A percentile compares a stretch with the other conserved stretches of the same genome.
Conservation (phyloP, 176 grass and related monocot genomes). For the Rhynchospora breviuscula region DNA sequence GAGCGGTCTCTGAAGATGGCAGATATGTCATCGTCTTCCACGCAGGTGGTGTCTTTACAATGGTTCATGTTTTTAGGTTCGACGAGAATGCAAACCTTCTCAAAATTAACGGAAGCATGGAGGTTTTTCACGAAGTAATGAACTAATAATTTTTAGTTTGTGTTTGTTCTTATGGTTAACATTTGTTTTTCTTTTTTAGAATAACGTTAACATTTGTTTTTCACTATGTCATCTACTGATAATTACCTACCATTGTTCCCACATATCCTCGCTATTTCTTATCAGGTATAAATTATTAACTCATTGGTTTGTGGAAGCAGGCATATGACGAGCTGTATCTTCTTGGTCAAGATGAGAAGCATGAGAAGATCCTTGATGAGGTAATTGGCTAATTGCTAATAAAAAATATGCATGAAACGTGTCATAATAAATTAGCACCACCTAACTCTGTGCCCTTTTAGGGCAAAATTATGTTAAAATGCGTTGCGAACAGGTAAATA, state of each 20-base stretch:
- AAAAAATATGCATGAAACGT: no score
- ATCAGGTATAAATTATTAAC: no score
- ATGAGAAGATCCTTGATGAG: constrained; percentile 37
- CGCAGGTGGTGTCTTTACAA: neutral
- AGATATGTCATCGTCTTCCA: neutral
- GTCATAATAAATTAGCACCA: neutral
- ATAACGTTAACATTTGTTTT: no score
- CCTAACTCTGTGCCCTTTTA: neutral
- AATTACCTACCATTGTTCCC: no score
- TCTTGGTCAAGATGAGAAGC: constrained; percentile 31
- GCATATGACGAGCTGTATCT: constrained; percentile 39
- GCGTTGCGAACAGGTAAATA: neutral
- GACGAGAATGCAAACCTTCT: neutral
- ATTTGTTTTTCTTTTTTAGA: no score
- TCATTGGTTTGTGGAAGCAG: constrained; percentile 4
- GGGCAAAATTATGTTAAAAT: neutral
- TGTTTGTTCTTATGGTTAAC: neutral
- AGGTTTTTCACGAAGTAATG: neutral
- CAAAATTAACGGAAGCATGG: neutral
- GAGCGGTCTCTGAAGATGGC: neutral
- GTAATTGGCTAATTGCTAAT: no score
- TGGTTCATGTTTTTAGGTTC: neutral
- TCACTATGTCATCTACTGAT: no score
- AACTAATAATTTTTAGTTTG: neutral
- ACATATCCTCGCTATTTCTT: no score